phyloP scores from a whole-genome alignment of 2,329 filamentous ascomycete genomes.

The Rhynchosporium agropyri region DNA sequence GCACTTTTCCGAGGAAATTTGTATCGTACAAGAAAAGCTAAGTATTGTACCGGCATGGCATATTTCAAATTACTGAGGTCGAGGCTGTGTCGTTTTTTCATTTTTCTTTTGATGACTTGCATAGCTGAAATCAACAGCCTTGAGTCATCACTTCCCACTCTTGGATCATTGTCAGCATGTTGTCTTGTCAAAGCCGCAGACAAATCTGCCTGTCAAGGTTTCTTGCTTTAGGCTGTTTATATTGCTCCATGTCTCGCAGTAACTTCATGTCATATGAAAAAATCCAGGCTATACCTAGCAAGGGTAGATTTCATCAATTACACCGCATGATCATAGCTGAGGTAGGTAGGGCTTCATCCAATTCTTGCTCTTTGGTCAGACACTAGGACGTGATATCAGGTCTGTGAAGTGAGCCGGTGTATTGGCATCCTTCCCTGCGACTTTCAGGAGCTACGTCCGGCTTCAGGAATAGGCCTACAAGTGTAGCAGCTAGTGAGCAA shows the following conservation, averaged over 20 bases:
- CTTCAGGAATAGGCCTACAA: too few species aligned
- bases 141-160: conserved; percentile 5
- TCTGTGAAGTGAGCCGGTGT: neutral
- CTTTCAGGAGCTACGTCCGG: neutral
- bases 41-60: neutral
- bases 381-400: neutral
- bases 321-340: too few species aligned
- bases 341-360: too few species aligned
- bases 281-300: too few species aligned
- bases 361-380: neutral
- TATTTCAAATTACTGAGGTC: neutral
- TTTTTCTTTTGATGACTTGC: conserved; percentile 13
- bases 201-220: too few species aligned
- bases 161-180: neutral
- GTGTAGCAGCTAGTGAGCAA: too few species aligned
- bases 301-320: too few species aligned
- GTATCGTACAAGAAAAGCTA: neutral
- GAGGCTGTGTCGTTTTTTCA: conserved; percentile 9
- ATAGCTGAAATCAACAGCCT: neutral
- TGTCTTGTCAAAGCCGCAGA: too few species aligned
- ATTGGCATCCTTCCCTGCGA: neutral
- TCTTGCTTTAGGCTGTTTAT: too few species aligned
- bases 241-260: too few species aligned
- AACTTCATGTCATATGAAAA: too few species aligned
- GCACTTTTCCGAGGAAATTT: neutral